phyloP scores from a whole-genome alignment of 345 rosid genomes.

The Fremontodendron californicum region DNA sequence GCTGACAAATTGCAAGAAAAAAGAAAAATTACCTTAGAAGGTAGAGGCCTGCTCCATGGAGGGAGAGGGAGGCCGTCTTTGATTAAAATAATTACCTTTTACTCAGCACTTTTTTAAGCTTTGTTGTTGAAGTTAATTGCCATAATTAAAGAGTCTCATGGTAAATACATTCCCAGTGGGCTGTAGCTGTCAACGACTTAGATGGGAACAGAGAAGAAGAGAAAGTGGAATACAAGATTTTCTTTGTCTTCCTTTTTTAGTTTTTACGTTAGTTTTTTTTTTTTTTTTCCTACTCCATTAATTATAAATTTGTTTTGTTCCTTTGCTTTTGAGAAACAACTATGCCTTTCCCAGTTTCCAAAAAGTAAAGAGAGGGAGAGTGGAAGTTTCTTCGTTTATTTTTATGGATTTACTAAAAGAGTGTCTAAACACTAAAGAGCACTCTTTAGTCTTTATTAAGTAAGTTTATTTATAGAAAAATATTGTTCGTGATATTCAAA shows the following conservation, averaged over 20 bases:
- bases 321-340: not conserved
- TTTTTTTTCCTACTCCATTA: not conserved
- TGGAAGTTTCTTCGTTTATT: not conserved
- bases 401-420: too few relatives aligned
- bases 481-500: too few relatives aligned
- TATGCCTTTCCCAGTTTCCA: not conserved
- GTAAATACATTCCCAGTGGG: not conserved
- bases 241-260: not conserved
- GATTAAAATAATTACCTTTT: not conserved
- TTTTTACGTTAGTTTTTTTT: not conserved
- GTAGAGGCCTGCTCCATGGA: not conserved
- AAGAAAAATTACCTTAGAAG: conserved; percentile 15
- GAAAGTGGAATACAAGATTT: not conserved
- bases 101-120: not conserved
- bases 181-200: not conserved
- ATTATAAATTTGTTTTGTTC: not conserved
- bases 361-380: not conserved
- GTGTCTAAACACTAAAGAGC: too few relatives aligned
- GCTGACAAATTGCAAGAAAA: conserved; percentile 10
- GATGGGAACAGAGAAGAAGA: not conserved
- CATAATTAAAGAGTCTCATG: not conserved
- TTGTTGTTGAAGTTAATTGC: not conserved
- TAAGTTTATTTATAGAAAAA: too few relatives aligned
- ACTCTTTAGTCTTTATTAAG: too few relatives aligned
- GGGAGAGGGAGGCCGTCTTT: not conserved